Percentiles rank a stretch among this genome's conserved stretches.
phyloP scores from a whole-genome alignment of 1,284 basidiomycete species.

The Ustilago cynodontis region DNA sequence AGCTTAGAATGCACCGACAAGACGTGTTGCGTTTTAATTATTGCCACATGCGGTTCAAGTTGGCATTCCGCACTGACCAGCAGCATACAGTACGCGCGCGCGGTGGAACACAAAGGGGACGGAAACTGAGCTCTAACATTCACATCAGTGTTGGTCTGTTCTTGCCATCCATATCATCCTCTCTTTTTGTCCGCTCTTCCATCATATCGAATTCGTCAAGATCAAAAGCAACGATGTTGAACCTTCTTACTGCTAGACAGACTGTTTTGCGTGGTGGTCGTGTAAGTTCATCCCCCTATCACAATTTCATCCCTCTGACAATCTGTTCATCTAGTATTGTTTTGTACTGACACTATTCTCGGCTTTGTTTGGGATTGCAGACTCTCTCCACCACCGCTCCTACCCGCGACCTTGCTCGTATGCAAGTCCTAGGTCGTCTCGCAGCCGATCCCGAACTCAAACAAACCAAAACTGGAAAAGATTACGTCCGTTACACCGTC shows the following conservation, averaged over 20 bases:
- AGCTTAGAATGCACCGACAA: background rate
- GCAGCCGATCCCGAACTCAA: constrained; percentile 65
- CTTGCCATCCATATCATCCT: constrained; percentile 5
- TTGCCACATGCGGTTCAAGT: constrained; percentile 2
- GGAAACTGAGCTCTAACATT: constrained; percentile 30
- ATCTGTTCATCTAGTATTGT: no score
- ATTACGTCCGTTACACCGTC: constrained; percentile 67
- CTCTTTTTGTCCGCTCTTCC: no score
- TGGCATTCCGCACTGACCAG: background rate
- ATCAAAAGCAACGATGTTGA: constrained; percentile 22
- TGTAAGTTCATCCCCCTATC: constrained; percentile 13
- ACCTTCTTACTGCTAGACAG: constrained; percentile 26
- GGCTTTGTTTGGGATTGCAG: no score
- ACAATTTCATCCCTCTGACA: no score
- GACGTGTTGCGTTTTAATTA: no score
- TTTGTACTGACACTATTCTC: no score
- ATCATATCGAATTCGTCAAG: no score
- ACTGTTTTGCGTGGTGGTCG: constrained; percentile 29
- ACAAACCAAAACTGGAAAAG: constrained; percentile 65
- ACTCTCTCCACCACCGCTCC: constrained; percentile 60
- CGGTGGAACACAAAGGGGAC: background rate
- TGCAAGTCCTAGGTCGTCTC: constrained; percentile 67
- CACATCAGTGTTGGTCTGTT: background rate
- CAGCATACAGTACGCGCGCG: constrained; percentile 8
- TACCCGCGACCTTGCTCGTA: constrained; percentile 58